Evolutionary conservation across 2,329 filamentous ascomycete genomes (phyloP).

Genomic region (Knufia petricola): DNA sequence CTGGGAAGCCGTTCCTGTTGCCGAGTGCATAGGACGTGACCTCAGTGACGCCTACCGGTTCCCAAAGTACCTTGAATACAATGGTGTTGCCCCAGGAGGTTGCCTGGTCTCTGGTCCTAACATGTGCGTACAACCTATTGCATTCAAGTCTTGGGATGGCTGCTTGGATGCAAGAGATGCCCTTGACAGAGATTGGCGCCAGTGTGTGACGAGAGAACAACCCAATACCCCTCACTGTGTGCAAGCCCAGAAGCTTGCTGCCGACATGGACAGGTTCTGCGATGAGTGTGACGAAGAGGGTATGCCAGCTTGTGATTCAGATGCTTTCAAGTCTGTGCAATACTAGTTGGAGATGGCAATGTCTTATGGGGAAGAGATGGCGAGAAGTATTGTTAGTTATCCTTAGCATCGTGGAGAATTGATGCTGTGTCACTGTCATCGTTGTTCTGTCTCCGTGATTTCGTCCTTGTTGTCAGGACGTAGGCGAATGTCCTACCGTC

Average conservation of each 20-base stretch:
- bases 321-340: neutral
- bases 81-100: neutral
- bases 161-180: neutral
- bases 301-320: neutral
- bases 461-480: too few relatives aligned
- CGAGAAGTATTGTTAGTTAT: too few relatives aligned
- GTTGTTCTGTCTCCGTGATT: neutral
- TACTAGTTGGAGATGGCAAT: neutral
- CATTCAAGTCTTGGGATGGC: neutral
- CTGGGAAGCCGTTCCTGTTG: constrained; percentile 31
- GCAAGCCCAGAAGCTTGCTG: neutral
- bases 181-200: too few relatives aligned
- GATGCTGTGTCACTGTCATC: too few relatives aligned
- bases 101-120: neutral
- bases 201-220: too few relatives aligned
- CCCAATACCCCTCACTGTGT: neutral
- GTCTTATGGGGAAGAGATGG: too few relatives aligned
- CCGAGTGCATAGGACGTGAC: constrained; percentile 34
- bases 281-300: neutral
- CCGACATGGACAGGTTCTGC: neutral
- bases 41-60: constrained; percentile 33
- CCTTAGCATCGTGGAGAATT: too few relatives aligned
- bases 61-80: neutral
- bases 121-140: neutral
- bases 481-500: too few relatives aligned